Evolutionary conservation across 495 filamentous ascomycete genomes (phyloP), one percentile per base, ranked within the genome.

Genomic region (Neurospora sp.): DNA sequence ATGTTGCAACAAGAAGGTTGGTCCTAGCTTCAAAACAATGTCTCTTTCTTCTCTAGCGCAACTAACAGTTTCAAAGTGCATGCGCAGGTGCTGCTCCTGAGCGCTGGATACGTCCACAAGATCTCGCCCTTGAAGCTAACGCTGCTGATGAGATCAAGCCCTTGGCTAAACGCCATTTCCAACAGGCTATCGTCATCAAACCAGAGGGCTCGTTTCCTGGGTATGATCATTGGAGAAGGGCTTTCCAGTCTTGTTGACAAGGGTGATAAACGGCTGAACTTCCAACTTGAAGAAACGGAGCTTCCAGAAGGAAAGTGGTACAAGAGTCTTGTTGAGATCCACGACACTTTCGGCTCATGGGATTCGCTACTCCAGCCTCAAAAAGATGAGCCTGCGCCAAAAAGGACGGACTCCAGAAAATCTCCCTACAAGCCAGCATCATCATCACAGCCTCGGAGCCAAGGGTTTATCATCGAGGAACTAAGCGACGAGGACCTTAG

Each of bases 201-300:
- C 69, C 84, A 85, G 17, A 86, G 90, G 72, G 90, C 92, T 70
- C 88, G 96, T 5, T 92, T 94, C 72, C 85, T 99, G 5, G 96
- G 96, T 0, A 97, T 99, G 92, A 84, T 93, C 6, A 89, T 97
- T 62, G 96, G 92, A 3, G 94, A 91, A 69, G 88, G 90, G 0
- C 87, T 98, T 17, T 97, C 94, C 0, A 84, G 87, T 24, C 85
- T 99, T 2, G 89, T 96, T 6, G 94, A 98, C 77, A 89, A 90
- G 73, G 88, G 88, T 34, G 85, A 88, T 38, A 92, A 90, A 71
- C 86, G 84, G 71, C 90, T 98, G 81, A 89, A 90, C 71, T 98
- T 99, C 77, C 89, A 92, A n/a, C 84, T 92, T 74, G 92, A 96
- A 72, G 94, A 94, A 74, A 90, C 90, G 79, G 84, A 88, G 15